A percentile compares a stretch with the other conserved stretches of the same genome.
phyloP scores from a whole-genome alignment of 768 basidiomycete species.

The Russula sp. region DNA sequence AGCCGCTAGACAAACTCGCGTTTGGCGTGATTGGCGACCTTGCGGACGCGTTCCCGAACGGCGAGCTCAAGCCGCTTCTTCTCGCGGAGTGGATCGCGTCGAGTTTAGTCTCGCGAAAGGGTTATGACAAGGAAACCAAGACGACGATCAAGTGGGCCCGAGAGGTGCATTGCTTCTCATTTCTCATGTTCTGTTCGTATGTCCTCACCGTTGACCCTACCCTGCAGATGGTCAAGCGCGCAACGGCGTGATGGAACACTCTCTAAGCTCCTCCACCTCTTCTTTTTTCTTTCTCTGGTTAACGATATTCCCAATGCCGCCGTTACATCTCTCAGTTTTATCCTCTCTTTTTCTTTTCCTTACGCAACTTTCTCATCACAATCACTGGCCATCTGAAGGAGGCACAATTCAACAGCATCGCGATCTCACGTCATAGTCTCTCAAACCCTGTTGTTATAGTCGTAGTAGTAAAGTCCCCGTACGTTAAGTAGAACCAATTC shows the following conservation, averaged over 20 bases:
- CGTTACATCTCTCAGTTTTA: slow-evolving; percentile 36
- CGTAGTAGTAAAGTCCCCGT: slow-evolving; percentile 18
- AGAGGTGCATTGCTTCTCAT: slow-evolving; percentile 51
- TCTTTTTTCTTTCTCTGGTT: slow-evolving; percentile 3
- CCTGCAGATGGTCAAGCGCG: slow-evolving; percentile 68
- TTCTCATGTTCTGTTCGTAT: slow-evolving; percentile 4
- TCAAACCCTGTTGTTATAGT: slow-evolving; percentile 16
- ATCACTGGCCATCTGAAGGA: slow-evolving; percentile 62
- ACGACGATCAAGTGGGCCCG: slow-evolving; percentile 91
- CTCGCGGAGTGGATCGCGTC: slow-evolving; percentile 73
- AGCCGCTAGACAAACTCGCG: slow-evolving; percentile 63
- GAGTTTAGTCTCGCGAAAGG: slow-evolving; percentile 66
- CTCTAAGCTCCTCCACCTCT: not conserved
- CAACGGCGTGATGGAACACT: slow-evolving; percentile 37
- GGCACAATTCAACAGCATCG: slow-evolving; percentile 41
- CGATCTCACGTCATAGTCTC: slow-evolving; percentile 24
- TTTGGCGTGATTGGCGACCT: slow-evolving; percentile 92
- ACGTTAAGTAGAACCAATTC: slow-evolving; percentile 17
- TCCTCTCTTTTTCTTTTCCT: slow-evolving; percentile 1
- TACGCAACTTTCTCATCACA: slow-evolving; percentile 17
- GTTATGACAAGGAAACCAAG: slow-evolving; percentile 73
- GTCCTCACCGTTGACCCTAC: not conserved
- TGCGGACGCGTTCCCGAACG: slow-evolving; percentile 78
- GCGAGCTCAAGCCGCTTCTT: slow-evolving; percentile 74
- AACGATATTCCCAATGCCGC: slow-evolving; percentile 25